Evolutionary conservation across 768 basidiomycete species (phyloP).

Genomic region (Leccinum aurantiacum): DNA sequence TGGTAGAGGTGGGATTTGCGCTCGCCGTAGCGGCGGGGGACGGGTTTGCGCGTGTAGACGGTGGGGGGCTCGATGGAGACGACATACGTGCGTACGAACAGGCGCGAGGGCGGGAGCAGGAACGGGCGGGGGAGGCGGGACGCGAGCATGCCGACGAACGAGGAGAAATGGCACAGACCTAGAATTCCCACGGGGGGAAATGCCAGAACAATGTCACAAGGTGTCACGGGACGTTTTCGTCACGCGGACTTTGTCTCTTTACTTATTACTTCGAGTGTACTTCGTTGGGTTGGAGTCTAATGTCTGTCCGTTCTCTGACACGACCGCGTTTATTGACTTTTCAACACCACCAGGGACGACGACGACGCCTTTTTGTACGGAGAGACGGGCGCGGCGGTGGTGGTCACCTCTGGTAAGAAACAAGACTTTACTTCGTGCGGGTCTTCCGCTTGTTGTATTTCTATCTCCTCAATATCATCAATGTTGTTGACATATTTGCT

Average conservation of each 20-base stretch:
- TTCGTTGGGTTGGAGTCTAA: conserved; percentile 24
- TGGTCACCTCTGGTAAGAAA: conserved; percentile 48
- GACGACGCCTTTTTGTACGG: conserved; percentile 83
- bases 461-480: conserved; percentile 38
- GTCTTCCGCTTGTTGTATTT: conserved; percentile 32
- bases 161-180: too few relatives aligned
- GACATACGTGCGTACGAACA: conserved; percentile 45
- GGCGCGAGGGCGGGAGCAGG: not conserved
- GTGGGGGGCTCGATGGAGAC: conserved; percentile 56
- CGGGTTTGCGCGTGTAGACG: conserved; percentile 50
- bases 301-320: conserved; percentile 28
- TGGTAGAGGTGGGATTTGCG: conserved; percentile 82
- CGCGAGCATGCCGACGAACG: conserved; percentile 11
- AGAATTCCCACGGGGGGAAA: too few relatives aligned
- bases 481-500: conserved; percentile 40
- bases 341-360: conserved; percentile 54
- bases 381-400: conserved; percentile 40
- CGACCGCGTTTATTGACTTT: conserved; percentile 27
- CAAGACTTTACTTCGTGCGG: conserved; percentile 15
- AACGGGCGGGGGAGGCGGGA: conserved; percentile 4
- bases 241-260: conserved; percentile 28
- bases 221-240: conserved; percentile 23
- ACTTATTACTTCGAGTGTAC: conserved; percentile 15
- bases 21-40: conserved; percentile 68
- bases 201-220: conserved; percentile 18